phyloP scores from a whole-genome alignment of 495 filamentous ascomycete species.

The Astrothelium macrocarpum region DNA sequence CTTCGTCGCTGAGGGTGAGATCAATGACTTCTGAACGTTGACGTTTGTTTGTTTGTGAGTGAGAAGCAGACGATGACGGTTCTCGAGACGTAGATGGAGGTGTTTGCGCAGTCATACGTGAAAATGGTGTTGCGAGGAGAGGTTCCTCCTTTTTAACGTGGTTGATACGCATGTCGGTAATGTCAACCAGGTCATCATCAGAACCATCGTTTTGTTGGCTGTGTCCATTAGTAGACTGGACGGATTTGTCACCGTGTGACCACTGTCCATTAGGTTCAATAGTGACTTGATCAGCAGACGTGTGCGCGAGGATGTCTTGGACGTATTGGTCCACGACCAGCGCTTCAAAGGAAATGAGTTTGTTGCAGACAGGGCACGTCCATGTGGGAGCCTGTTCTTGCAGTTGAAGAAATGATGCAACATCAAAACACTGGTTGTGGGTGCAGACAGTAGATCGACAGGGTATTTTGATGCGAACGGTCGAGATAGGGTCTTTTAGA shows the following conservation, averaged over 20 bases:
- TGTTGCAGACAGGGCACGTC: conserved; percentile 87
- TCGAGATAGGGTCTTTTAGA: conserved; percentile 84
- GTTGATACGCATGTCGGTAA: conserved; percentile 44
- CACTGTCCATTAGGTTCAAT: conserved; percentile 83
- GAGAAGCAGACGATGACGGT: conserved; percentile 39
- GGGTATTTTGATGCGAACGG: conserved; percentile 67
- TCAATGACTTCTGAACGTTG: conserved; percentile 61
- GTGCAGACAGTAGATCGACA: conserved; percentile 70
- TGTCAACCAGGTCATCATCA: conserved; percentile 61
- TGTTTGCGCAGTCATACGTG: conserved; percentile 26
- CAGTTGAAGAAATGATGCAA: conserved; percentile 80
- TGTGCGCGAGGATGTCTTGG: conserved; percentile 67
- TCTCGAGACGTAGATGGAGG: conserved; percentile 49
- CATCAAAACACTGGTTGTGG: conserved; percentile 94
- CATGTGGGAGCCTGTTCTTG: conserved; percentile 95
- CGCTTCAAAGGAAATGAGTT: conserved; percentile 66
- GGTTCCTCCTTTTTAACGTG: conserved; percentile 41
- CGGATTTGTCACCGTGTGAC: conserved; percentile 41
- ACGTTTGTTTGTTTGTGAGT: conserved; percentile 47
- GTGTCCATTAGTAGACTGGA: conserved; percentile 23
- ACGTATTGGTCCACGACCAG: conserved; percentile 89
- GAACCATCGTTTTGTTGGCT: conserved; percentile 42
- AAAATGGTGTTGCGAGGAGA: conserved; percentile 25
- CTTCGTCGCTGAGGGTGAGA: conserved; percentile 65
- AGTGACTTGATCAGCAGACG: conserved; percentile 71